Evolutionary conservation across 2,329 filamentous ascomycete genomes (phyloP).

Genomic region (Phaeophleospora eucalypticola): DNA sequence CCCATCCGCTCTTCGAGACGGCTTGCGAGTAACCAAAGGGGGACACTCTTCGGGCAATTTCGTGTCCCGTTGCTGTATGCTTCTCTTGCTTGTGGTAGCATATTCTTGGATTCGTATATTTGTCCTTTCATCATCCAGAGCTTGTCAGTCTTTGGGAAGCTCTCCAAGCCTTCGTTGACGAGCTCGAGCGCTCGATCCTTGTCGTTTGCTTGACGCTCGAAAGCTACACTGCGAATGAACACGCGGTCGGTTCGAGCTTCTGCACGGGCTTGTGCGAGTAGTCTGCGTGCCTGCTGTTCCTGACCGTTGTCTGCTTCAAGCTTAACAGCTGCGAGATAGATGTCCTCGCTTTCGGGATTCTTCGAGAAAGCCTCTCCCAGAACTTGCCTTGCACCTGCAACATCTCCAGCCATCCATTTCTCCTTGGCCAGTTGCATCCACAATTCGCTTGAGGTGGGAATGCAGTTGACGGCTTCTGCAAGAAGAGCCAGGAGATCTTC

Average conservation of each 20-base stretch:
- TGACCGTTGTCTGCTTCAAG: slow-evolving; percentile 88
- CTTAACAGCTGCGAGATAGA: slow-evolving; percentile 94
- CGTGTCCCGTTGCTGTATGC: slow-evolving; percentile 86
- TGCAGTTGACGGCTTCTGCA: slow-evolving; percentile 90
- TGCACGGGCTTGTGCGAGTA: slow-evolving; percentile 76
- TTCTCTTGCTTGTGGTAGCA: slow-evolving; percentile 79
- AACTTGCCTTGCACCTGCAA: slow-evolving; percentile 80
- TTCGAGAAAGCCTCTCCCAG: slow-evolving; percentile 88
- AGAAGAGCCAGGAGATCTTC: slow-evolving; percentile 80
- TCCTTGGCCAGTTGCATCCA: slow-evolving; percentile 97
- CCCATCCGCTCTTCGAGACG: slow-evolving; percentile 83
- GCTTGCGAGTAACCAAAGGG: slow-evolving; percentile 84
- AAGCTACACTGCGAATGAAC: slow-evolving; percentile 93
- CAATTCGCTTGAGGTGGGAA: slow-evolving; percentile 81
- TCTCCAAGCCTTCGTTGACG: slow-evolving; percentile 76
- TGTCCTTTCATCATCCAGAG: slow-evolving; percentile 99
- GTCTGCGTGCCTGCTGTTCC: slow-evolving; percentile 72
- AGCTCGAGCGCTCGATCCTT: slow-evolving; percentile 79
- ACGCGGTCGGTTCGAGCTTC: slow-evolving; percentile 93
- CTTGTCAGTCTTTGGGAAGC: slow-evolving; percentile 81
- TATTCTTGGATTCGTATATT: slow-evolving; percentile 82
- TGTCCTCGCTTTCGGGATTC: slow-evolving; percentile 95
- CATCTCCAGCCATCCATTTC: slow-evolving; percentile 83
- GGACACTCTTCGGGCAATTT: slow-evolving; percentile 75
- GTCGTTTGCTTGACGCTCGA: slow-evolving; percentile 80